Base-by-base conservation (phyloP, 495 filamentous ascomycete genomes). In the Aspergillus baeticus region DNA sequence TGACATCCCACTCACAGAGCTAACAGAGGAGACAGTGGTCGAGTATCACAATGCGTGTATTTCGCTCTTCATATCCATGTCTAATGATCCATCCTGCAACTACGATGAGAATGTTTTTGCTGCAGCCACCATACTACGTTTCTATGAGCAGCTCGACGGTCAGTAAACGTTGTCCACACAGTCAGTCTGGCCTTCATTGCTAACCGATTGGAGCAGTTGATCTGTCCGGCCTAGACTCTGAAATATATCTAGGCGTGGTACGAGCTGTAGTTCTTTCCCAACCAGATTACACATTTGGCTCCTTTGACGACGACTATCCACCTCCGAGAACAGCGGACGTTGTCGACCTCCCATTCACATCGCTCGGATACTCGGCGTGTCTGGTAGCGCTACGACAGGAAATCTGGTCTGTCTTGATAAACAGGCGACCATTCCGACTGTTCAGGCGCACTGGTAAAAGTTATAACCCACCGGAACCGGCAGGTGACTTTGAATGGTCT, bases 131-230 rank as follows among this genome's bases (percentile, higher is more conserved):
- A 70, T 71, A 10, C 52, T 73, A 34, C 60, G 70, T 10, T 66
- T 67, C 51, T 68, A 66, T 43, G 70, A 73, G 49, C 67, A 73
- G 53, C 59, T 71, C 36, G 63, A 67, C 41, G 66, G 63, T 63
- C 52, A 21, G 58, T 13, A 14, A 14, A 10, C 26, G 7, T 15
- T 26, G 2, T 17, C 18, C 14, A 1, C 45, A 17, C 8, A 29
- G 8, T 8, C 3, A 8, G 4, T 3, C 8, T 29, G 8, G 4
- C 26, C 26, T 4, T 29, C 26, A 29, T 8, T 29, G 26, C 3
- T 29, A 8, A 29, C 6, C 23, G 3, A 4, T 3, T 29, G 26
- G 4, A 3, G 26, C 26, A 29, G 26, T 29, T 8, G 26, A 29
- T 29, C 26, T 29, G 3, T 29, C 26, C 8, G 26, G 26, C 4